Conservation (phyloP, 306 rosid genomes). For the Vicia sativa region DNA sequence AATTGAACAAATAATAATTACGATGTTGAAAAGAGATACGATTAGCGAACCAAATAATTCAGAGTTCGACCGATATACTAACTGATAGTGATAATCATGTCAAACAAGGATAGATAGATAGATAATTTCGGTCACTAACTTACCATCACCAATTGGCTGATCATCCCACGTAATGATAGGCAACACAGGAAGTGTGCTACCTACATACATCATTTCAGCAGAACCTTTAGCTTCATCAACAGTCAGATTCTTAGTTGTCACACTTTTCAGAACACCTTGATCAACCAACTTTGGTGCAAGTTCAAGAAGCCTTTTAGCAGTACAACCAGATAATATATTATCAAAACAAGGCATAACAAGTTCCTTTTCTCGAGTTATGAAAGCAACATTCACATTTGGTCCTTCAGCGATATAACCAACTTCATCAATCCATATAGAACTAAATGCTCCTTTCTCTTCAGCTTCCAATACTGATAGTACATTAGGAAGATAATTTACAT, state of each 20-base stretch:
- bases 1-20: neutral
- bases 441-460: constrained; percentile 78
- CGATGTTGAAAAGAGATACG: neutral
- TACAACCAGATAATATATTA: constrained; percentile 72
- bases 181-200: constrained; percentile 86
- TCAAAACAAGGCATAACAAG: constrained; percentile 76
- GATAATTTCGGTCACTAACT: constrained; percentile 20
- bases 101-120: constrained; percentile 17
- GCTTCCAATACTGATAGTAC: constrained; percentile 82
- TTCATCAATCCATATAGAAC: constrained; percentile 87
- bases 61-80: too few relatives aligned
- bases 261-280: constrained; percentile 58
- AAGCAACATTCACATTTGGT: constrained; percentile 93
- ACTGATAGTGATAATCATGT: neutral
- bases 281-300: constrained; percentile 73
- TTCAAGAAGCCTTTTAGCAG: constrained; percentile 76
- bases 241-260: constrained; percentile 48
- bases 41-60: neutral
- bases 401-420: constrained; percentile 90
- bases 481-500: constrained; percentile 90
- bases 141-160: constrained; percentile 79
- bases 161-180: constrained; percentile 88
- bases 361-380: constrained; percentile 76
- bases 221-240: constrained; percentile 69
- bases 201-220: constrained; percentile 90